A percentile compares a stretch with the other conserved stretches of the same genome.
These are phyloP conservation scores for Cercophora samala DNA, from an alignment of 495 filamentous ascomycete species.

Conservation along the genomic window DNA sequence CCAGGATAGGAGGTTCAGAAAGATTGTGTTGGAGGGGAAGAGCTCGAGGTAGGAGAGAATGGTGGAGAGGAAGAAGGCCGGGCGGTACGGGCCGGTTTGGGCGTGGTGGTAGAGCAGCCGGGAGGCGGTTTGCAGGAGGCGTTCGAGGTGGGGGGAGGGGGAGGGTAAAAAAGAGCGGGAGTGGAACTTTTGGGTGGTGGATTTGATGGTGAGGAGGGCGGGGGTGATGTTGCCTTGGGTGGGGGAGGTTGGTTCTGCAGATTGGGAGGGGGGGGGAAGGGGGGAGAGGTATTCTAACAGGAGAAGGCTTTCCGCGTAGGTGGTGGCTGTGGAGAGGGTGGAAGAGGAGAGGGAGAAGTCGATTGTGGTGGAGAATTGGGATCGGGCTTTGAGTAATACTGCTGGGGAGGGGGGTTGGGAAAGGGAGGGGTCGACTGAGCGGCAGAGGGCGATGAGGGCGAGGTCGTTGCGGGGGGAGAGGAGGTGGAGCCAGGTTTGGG, in stretches of 20 bases:
- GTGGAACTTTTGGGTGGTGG: conserved; percentile 46
- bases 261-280: not conserved
- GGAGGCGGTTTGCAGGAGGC: conserved; percentile 62
- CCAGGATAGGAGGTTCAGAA: conserved; percentile 69
- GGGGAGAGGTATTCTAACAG: conserved; percentile 61
- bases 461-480: conserved; percentile 38
- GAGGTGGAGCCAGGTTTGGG: conserved; percentile 70
- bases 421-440: conserved; percentile 28
- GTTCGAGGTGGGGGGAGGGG: conserved; percentile 50
- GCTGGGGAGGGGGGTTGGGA: conserved; percentile 27
- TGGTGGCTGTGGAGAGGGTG: conserved; percentile 43
- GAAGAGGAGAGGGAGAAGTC: conserved; percentile 54
- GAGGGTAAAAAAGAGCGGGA: conserved; percentile 45
- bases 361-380: conserved; percentile 55
- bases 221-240: conserved; percentile 51
- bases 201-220: conserved; percentile 42
- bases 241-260: conserved; percentile 34
- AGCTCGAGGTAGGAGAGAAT: conserved; percentile 55
- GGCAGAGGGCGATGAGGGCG: conserved; percentile 31
- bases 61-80: conserved; percentile 56
- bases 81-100: conserved; percentile 58
- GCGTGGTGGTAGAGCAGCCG: conserved; percentile 68
- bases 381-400: conserved; percentile 49
- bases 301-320: conserved; percentile 57
- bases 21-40: conserved; percentile 76